Base-by-base conservation (phyloP, 768 basidiomycete genomes). In the Leccinellum albellum region DNA sequence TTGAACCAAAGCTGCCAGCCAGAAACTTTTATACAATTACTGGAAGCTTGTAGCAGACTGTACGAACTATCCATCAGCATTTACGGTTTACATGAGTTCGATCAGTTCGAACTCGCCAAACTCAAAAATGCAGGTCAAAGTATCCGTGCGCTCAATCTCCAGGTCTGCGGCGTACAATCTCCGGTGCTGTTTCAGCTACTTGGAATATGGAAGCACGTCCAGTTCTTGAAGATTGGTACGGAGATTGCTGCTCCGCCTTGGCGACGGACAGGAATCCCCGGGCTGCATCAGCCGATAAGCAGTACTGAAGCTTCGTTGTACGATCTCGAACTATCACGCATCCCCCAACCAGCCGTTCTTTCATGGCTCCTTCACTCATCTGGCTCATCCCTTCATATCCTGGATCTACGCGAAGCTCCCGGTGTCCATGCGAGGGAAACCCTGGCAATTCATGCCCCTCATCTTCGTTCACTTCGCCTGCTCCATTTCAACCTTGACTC, bases 391-490 rank as follows among this genome's bases (percentile, higher is more conserved):
- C 70, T 81, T 13, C 73, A 70, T 21, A 73, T 80, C 57, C 61
- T 79, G 3, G 77, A 78, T 42, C 63, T 79, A 14, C 72, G 74
- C 9, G 78, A 78, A 53, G 48, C 60, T 1, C 75, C 76, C 0
- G 70, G 74, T 10, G 31, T 46, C 4, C 53, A 51, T 4, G 63
- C 70, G 33, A 51, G 69, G 28, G 40, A 60, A 3, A 55, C 70
- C 5, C 64, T 81, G n/a, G 56, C 57, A 9, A 46, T 23, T 0
- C 70, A 74, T 48, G 70, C 72, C 4, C 66, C 70, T 8, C 57
- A 60, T n/a, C 67, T 81, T n/a, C 72, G 74, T 14, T 80, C 79
- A 2, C 69, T 81, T 46, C 75, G 78, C 44, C 55, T 80, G 7
- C 70, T 75, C 60, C 69, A 70, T 24, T 75, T 73, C 63, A 74